Evolutionary conservation across 2,329 filamentous ascomycete species (phyloP).

Genomic region (Aspergillus vadensis): DNA sequence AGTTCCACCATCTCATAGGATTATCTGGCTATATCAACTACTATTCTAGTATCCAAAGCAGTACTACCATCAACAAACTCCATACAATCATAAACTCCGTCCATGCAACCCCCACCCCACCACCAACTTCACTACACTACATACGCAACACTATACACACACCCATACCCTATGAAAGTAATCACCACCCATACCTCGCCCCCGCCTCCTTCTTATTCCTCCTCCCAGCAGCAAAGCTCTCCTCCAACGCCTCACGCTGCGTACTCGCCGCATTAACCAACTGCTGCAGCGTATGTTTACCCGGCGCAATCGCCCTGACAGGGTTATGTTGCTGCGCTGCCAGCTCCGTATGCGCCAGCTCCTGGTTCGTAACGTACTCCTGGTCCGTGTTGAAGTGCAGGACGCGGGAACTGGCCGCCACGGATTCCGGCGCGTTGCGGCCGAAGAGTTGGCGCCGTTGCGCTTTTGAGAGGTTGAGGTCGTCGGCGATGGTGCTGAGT

Average conservation of each 20-base stretch:
- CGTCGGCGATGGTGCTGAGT: conserved; percentile 62
- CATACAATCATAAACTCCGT: too few species aligned
- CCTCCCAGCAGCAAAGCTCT: conserved; percentile 82
- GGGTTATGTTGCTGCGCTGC: conserved; percentile 69
- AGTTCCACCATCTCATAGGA: too few species aligned
- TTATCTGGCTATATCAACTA: too few species aligned
- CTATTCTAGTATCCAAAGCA: too few species aligned
- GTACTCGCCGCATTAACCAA: conserved; percentile 79
- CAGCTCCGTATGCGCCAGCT: conserved; percentile 64
- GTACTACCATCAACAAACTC: too few species aligned
- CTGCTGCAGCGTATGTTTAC: conserved; percentile 87
- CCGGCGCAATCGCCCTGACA: conserved; percentile 77
- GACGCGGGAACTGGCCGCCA: conserved; percentile 58
- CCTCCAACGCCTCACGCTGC: conserved; percentile 85
- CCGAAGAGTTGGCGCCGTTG: conserved; percentile 85
- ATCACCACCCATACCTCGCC: conserved; percentile 77
- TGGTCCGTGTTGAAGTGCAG: conserved; percentile 85
- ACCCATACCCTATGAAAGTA: conserved; percentile 1
- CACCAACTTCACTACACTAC: neutral
- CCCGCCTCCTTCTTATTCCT: conserved; percentile 80
- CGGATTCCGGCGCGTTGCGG: conserved; percentile 53
- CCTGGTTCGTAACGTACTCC: conserved; percentile 85
- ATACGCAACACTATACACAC: neutral
- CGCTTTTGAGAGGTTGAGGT: conserved; percentile 75
- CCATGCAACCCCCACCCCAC: too few species aligned